These are phyloP conservation scores for Phaeosphaeria sp. DNA, from an alignment of 2,329 filamentous ascomycete species.

Conservation along the genomic window DNA sequence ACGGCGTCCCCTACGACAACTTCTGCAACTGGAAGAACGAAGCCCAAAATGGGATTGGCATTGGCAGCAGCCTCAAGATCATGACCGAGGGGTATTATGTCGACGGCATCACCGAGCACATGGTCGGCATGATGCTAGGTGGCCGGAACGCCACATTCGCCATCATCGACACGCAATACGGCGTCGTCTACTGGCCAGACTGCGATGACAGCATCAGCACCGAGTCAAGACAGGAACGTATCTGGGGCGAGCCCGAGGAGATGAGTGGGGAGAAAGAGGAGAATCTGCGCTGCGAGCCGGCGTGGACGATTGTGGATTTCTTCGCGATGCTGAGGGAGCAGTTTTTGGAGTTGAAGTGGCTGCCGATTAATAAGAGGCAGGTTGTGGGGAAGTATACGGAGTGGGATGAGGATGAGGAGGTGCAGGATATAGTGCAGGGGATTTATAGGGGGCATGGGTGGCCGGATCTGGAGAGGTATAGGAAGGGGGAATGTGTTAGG, in stretches of 20 bases:
- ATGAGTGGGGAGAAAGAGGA: constrained; percentile 9
- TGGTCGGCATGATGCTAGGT: constrained; percentile 13
- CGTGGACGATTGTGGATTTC: constrained; percentile 18
- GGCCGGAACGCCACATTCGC: background rate
- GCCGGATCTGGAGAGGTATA: constrained; percentile 8
- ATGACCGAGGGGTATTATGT: background rate
- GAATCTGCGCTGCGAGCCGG: constrained; percentile 10
- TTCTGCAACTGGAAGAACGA: background rate
- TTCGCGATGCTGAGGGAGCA: constrained; percentile 16
- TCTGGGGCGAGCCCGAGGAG: background rate
- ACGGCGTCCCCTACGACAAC: background rate
- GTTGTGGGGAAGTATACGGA: background rate
- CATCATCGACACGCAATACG: constrained; percentile 16
- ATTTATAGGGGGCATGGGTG: constrained; percentile 17
- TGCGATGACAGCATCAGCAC: constrained; percentile 1
- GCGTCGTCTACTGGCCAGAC: constrained; percentile 15
- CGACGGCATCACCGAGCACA: constrained; percentile 9
- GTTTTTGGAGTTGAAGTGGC: constrained; percentile 3
- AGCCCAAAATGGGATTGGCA: background rate
- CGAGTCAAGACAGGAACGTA: background rate
- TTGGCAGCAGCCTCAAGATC: background rate
- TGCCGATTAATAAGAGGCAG: background rate
- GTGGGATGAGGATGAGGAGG: background rate
- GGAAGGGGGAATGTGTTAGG: constrained; percentile 8
- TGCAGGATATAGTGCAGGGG: constrained; percentile 6